Conservation (phyloP, 1,284 basidiomycete species). For the Irpex rosettiformis region DNA sequence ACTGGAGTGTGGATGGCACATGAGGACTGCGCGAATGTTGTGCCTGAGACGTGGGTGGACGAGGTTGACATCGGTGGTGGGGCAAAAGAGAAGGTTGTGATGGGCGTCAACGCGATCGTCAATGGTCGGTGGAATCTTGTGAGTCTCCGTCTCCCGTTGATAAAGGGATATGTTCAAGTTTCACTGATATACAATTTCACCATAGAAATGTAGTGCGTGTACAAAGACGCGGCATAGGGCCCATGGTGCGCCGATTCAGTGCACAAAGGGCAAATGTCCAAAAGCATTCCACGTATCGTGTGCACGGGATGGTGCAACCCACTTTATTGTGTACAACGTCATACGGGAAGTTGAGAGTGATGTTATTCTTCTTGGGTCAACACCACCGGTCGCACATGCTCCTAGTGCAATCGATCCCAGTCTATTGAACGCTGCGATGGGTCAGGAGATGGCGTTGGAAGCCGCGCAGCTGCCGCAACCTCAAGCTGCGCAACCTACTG, state of each 20-base stretch:
- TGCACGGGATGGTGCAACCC: conserved; percentile 56
- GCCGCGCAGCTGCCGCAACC: neutral
- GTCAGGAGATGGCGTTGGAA: conserved; percentile 12
- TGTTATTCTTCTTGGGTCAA: conserved; percentile 51
- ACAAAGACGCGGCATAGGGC: conserved; percentile 60
- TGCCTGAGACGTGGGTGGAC: conserved; percentile 88
- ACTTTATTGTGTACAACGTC: conserved; percentile 58
- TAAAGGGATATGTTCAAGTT: too few species aligned
- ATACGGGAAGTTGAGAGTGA: conserved; percentile 74
- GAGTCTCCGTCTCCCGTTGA: conserved; percentile 26
- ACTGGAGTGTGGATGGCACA: conserved; percentile 66
- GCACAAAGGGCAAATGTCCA: conserved; percentile 89
- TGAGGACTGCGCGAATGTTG: conserved; percentile 69
- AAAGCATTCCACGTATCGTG: conserved; percentile 94
- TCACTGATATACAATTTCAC: too few species aligned
- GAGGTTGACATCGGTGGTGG: conserved; percentile 45
- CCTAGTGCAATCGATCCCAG: conserved; percentile 6
- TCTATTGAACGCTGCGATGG: neutral
- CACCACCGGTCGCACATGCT: conserved; percentile 5
- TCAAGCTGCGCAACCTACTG: neutral
- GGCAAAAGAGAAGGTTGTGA: conserved; percentile 55
- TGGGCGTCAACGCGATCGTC: conserved; percentile 81
- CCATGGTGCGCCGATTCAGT: conserved; percentile 92
- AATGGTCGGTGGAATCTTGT: conserved; percentile 91
- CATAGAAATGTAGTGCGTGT: conserved; percentile 93